phyloP scores from a whole-genome alignment of 108 stramenopile genomes.

The Cyclostephanos invisitatus region DNA sequence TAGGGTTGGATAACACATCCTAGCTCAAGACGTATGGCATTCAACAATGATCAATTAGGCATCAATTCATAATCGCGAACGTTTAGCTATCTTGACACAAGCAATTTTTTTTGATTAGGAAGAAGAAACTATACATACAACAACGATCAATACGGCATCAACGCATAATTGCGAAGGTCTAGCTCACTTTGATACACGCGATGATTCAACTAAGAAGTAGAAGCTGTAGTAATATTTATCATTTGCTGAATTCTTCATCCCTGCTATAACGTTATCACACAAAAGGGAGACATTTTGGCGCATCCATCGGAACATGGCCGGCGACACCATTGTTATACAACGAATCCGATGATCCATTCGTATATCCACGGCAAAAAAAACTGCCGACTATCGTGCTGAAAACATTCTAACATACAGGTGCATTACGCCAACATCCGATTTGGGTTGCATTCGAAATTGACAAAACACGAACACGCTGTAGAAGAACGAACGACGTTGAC shows the following conservation, averaged over 20 bases:
- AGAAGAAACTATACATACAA: not conserved
- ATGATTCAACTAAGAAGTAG: not conserved
- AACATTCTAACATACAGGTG: no score
- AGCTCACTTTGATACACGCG: not conserved
- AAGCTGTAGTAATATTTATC: not conserved
- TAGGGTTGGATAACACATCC: not conserved
- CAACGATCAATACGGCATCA: not conserved
- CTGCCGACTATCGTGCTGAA: no score
- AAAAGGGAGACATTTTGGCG: not conserved
- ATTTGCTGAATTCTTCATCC: not conserved
- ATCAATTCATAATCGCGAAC: not conserved
- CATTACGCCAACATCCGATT: no score
- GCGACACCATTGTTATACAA: no score
- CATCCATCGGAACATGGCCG: not conserved
- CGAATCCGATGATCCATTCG: not conserved
- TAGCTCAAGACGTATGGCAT: not conserved
- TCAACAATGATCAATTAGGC: not conserved
- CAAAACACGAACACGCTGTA: no score
- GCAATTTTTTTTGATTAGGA: not conserved
- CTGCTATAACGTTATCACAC: not conserved
- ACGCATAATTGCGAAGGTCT: not conserved
- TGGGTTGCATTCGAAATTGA: no score
- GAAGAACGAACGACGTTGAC: no score
- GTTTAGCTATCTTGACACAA: not conserved
- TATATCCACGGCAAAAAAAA: no score